phyloP scores from a whole-genome alignment of 1,284 basidiomycete genomes.

The Cerioporus squamosus region DNA sequence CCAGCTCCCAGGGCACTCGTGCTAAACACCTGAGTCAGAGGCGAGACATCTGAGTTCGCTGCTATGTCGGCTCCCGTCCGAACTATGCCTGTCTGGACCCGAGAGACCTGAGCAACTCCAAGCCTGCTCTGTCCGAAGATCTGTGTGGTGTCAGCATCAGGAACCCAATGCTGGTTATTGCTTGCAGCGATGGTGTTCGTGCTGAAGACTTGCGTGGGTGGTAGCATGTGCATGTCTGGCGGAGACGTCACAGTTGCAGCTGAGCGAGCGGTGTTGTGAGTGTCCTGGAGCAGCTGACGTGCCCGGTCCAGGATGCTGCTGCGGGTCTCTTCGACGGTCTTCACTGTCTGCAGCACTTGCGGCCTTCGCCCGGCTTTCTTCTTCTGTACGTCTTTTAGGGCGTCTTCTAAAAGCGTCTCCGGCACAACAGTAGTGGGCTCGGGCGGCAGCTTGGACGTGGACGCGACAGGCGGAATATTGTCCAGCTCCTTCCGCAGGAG shows the following conservation, averaged over 20 bases:
- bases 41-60: constrained; percentile 18
- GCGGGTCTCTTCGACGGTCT: constrained; percentile 51
- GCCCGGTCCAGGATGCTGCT: constrained; percentile 59
- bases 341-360: constrained; percentile 50
- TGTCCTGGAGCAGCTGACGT: constrained; percentile 26
- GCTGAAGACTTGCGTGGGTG: constrained; percentile 49
- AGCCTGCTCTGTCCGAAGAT: constrained; percentile 31
- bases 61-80: constrained; percentile 15
- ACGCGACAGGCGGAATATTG: constrained; percentile 22
- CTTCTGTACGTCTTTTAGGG: constrained; percentile 48
- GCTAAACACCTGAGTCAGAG: constrained; percentile 16
- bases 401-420: constrained; percentile 58
- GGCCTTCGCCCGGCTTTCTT: constrained; percentile 50
- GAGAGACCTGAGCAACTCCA: constrained; percentile 2
- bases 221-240: constrained; percentile 11
- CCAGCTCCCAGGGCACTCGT: constrained; percentile 1
- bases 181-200: constrained; percentile 36
- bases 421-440: constrained; percentile 26
- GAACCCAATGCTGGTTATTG: background rate
- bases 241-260: background rate
- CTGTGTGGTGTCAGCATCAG: constrained; percentile 24
- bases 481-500: constrained; percentile 56
- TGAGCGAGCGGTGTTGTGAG: background rate
- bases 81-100: constrained; percentile 6
- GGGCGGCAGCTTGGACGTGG: constrained; percentile 33